These are phyloP conservation scores for Chaetoceros tenuissimus DNA, from an alignment of 108 stramenopile genomes.

Conservation along the genomic window DNA sequence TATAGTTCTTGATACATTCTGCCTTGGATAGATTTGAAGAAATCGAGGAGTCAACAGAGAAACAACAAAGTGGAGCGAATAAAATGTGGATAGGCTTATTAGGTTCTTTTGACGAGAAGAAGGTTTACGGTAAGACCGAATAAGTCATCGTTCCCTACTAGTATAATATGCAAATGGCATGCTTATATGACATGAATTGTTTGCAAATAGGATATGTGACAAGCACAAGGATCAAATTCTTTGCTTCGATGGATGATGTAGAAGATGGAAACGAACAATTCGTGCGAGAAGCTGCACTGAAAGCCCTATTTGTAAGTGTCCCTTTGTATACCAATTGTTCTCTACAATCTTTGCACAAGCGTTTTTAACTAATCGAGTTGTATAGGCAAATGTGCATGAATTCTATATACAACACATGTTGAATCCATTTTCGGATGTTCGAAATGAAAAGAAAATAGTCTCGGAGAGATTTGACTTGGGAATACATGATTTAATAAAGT, in stretches of 20 bases:
- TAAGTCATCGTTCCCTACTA: no score
- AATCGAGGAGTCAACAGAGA: conserved; percentile 21
- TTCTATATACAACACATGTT: conserved; percentile 30
- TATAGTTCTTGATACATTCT: conserved; percentile 35
- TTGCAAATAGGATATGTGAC: conserved; percentile 40
- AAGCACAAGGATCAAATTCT: conserved; percentile 29
- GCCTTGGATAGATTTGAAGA: conserved; percentile 43
- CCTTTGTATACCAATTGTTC: no score
- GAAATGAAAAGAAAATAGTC: neutral
- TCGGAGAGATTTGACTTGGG: conserved; percentile 20
- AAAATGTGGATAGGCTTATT: conserved; percentile 33
- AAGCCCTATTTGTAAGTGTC: conserved; percentile 31
- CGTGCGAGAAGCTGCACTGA: conserved; percentile 27
- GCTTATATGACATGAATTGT: no score
- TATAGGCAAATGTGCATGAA: conserved; percentile 29
- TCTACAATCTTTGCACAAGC: no score
- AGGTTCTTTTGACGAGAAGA: conserved; percentile 33
- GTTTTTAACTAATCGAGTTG: neutral
- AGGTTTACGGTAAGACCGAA: conserved; percentile 33
- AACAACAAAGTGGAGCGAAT: conserved; percentile 22
- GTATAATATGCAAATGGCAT: no score
- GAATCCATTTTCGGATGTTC: conserved; percentile 36
- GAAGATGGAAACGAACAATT: conserved; percentile 7
- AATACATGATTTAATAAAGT: conserved; percentile 23
- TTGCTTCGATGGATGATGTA: conserved; percentile 34